phyloP scores from a whole-genome alignment of 129 eudicot species.

The Ambrosia artemisiifolia region DNA sequence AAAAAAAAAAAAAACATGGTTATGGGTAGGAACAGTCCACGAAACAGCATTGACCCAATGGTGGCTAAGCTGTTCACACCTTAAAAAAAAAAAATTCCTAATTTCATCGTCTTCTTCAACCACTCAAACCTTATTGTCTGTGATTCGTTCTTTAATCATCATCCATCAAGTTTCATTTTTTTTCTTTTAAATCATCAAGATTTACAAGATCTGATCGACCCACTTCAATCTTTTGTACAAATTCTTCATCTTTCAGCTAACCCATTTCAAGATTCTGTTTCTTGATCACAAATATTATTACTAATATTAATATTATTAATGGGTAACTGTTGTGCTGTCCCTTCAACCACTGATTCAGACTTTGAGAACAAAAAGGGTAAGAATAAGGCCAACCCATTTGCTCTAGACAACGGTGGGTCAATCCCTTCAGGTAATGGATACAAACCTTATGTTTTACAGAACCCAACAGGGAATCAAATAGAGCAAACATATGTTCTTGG shows the following conservation, averaged over 20 bases:
- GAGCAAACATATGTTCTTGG: slow-evolving; percentile 62
- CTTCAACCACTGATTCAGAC: slow-evolving; percentile 40
- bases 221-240: slow-evolving; percentile 9
- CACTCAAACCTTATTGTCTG: slow-evolving; percentile 4
- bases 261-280: slow-evolving; percentile 5
- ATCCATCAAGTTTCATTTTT: not conserved
- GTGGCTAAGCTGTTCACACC: slow-evolving; percentile 28
- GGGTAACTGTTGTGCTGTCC: slow-evolving; percentile 84
- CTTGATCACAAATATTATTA: not conserved
- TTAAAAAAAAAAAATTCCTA: slow-evolving; percentile 34
- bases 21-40: slow-evolving; percentile 34
- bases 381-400: slow-evolving; percentile 71
- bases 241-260: not conserved
- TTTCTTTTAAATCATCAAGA: not conserved
- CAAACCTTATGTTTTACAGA: slow-evolving; percentile 59
- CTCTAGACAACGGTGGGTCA: slow-evolving; percentile 44
- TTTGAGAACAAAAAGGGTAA: slow-evolving; percentile 47
- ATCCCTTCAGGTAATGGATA: slow-evolving; percentile 32
- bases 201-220: slow-evolving; percentile 11
- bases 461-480: slow-evolving; percentile 79
- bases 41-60: slow-evolving; percentile 36
- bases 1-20: not conserved
- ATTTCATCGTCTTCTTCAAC: slow-evolving; percentile 39
- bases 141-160: not conserved
- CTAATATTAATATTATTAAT: slow-evolving; percentile 20